Percentiles rank a stretch among this genome's conserved stretches.
These are phyloP conservation scores for Neurospora sp. DNA, from an alignment of 495 filamentous ascomycete species.

Conservation along the genomic window DNA sequence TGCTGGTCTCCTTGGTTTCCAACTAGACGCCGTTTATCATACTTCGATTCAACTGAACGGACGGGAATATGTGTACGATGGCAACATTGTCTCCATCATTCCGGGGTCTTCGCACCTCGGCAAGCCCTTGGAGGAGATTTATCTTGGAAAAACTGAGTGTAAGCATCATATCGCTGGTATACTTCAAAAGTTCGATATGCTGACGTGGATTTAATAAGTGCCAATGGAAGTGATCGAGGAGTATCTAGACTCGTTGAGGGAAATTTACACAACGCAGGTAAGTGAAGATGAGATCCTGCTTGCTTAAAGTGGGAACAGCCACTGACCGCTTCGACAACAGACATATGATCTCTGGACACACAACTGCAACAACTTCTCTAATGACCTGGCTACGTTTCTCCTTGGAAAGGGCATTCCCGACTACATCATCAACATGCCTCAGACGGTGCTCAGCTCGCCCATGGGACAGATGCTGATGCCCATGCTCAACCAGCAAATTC, in stretches of 20 bases:
- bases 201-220: conserved; percentile 24
- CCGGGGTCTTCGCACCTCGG: conserved; percentile 83
- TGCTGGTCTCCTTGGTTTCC: conserved; percentile 50
- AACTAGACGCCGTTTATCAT: conserved; percentile 86
- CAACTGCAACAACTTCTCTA: conserved; percentile 98
- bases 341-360: conserved; percentile 78
- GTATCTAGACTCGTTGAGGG: conserved; percentile 73
- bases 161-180: neutral
- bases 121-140: conserved; percentile 63
- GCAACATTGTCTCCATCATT: conserved; percentile 67
- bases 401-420: conserved; percentile 82
- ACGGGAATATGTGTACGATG: conserved; percentile 43
- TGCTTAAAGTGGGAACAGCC: neutral
- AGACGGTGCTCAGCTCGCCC: conserved; percentile 77
- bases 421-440: conserved; percentile 80
- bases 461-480: conserved; percentile 86
- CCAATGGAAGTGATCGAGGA: conserved; percentile 79
- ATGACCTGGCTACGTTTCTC: conserved; percentile 85
- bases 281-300: conserved; percentile 3
- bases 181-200: neutral
- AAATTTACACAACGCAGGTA: conserved; percentile 76
- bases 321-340: conserved; percentile 28
- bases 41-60: conserved; percentile 76
- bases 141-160: conserved; percentile 60
- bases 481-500: conserved; percentile 65